These are phyloP conservation scores for Talaromyces adpressus DNA, from an alignment of 495 filamentous ascomycete species.

Conservation along the genomic window DNA sequence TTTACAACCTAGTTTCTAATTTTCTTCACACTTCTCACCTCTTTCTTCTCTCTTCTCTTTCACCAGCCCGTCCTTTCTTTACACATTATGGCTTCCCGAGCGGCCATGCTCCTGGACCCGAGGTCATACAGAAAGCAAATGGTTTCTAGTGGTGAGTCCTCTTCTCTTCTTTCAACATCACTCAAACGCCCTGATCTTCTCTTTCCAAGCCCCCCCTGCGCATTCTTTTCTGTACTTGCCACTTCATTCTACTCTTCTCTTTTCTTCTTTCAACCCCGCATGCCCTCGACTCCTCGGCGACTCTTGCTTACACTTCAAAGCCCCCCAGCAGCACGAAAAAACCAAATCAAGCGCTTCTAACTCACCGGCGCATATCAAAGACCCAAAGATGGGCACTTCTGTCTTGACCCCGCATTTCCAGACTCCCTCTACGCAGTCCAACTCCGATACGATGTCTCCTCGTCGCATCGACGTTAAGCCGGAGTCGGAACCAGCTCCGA, in stretches of 20 bases:
- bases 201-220: slow-evolving; percentile 4
- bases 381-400: slow-evolving; percentile 17
- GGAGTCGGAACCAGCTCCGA: background rate
- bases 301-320: slow-evolving; percentile 4
- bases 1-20: slow-evolving; percentile 3
- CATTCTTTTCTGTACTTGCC: background rate
- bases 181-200: slow-evolving; percentile 13
- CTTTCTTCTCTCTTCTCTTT: background rate
- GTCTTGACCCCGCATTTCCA: slow-evolving; percentile 15
- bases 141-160: slow-evolving; percentile 24
- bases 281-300: background rate
- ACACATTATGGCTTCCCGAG: slow-evolving; percentile 35
- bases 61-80: background rate
- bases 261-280: background rate
- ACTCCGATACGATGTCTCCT: background rate
- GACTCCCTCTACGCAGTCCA: slow-evolving; percentile 6
- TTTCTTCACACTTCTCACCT: background rate
- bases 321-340: slow-evolving; percentile 12
- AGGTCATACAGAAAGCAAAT: slow-evolving; percentile 28
- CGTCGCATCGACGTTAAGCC: background rate
- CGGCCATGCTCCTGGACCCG: slow-evolving; percentile 38
- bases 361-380: slow-evolving; percentile 22
- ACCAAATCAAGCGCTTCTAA: slow-evolving; percentile 9
- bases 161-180: background rate
- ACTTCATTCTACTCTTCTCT: background rate